phyloP scores from a whole-genome alignment of 1,139 yeast species.

The Taphrina communis region DNA sequence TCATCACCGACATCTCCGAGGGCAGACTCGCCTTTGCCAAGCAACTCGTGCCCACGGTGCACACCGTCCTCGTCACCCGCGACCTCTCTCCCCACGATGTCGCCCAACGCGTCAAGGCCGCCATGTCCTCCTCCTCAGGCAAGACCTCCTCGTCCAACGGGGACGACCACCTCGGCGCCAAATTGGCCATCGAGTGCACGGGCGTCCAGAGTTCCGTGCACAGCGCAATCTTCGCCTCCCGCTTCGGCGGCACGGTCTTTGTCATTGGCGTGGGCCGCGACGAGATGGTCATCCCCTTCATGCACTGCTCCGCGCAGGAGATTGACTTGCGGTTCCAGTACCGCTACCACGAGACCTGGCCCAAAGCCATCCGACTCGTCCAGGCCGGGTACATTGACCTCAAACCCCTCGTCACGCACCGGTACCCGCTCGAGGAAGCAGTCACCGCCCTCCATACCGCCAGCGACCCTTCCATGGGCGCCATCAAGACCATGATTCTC shows the following conservation, averaged over 20 bases:
- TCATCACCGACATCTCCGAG: slow-evolving; percentile 69
- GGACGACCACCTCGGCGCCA: slow-evolving; percentile 60
- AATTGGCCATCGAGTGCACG: slow-evolving; percentile 68
- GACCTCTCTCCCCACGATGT: slow-evolving; percentile 50
- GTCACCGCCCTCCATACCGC: slow-evolving; percentile 69
- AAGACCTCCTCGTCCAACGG: background rate
- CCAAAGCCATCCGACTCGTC: slow-evolving; percentile 68
- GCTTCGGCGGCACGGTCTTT: slow-evolving; percentile 66
- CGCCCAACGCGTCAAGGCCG: slow-evolving; percentile 53
- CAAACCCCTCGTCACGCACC: slow-evolving; percentile 67
- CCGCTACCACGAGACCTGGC: slow-evolving; percentile 80
- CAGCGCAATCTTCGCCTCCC: slow-evolving; percentile 61
- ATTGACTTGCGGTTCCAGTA: slow-evolving; percentile 74
- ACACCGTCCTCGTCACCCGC: slow-evolving; percentile 61
- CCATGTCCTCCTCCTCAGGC: slow-evolving; percentile 44
- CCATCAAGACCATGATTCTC: slow-evolving; percentile 50
- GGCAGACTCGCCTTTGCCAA: slow-evolving; percentile 65
- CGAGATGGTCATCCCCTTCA: slow-evolving; percentile 68
- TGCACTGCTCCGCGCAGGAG: slow-evolving; percentile 70
- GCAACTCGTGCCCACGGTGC: slow-evolving; percentile 63
- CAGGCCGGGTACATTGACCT: slow-evolving; percentile 62
- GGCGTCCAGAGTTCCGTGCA: slow-evolving; percentile 70
- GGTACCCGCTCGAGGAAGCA: slow-evolving; percentile 69
- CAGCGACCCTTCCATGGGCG: slow-evolving; percentile 48
- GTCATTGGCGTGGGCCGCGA: slow-evolving; percentile 75